Conservation (phyloP, 2,329 filamentous ascomycete genomes). For the Colletotrichum sp. region DNA sequence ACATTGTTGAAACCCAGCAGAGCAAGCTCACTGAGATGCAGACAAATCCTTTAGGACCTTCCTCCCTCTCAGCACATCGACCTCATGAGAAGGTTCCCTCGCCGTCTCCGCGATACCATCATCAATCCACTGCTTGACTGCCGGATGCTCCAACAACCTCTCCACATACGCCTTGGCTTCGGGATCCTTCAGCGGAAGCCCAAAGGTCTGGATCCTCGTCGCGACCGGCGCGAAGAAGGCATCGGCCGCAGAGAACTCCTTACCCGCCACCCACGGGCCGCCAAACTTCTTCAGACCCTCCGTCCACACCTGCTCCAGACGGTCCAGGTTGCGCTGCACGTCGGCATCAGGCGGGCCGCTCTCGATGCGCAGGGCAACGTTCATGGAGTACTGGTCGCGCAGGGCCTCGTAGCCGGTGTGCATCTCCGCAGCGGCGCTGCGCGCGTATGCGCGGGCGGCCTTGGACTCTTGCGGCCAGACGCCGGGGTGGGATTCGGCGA, state of each 20-base stretch:
- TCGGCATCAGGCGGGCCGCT: conserved; percentile 27
- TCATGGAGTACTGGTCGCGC: conserved; percentile 47
- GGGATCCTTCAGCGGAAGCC: conserved; percentile 31
- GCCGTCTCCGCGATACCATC: conserved; percentile 40
- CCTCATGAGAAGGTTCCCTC: conserved; percentile 30
- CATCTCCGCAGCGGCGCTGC: conserved; percentile 51
- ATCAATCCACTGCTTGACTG: conserved; percentile 41
- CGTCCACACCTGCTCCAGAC: conserved; percentile 40
- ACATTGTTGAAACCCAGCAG: neutral
- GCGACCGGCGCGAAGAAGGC: conserved; percentile 48
- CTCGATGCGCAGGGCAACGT: conserved; percentile 43
- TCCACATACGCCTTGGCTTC: conserved; percentile 35
- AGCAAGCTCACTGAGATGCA: neutral
- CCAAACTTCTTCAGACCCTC: conserved; percentile 43
- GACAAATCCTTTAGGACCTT: conserved; percentile 5
- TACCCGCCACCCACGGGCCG: conserved; percentile 45
- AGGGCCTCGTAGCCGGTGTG: conserved; percentile 47
- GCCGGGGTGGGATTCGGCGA: conserved; percentile 46
- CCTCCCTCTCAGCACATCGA: neutral
- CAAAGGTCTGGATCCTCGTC: conserved; percentile 42
- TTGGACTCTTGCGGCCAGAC: conserved; percentile 44
- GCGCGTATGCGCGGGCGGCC: conserved; percentile 45
- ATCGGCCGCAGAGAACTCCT: conserved; percentile 41
- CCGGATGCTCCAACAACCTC: conserved; percentile 36
- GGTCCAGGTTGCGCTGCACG: conserved; percentile 37